Conservation (phyloP, 441 rosid species). For the Rhodomyrtus psidioides region DNA sequence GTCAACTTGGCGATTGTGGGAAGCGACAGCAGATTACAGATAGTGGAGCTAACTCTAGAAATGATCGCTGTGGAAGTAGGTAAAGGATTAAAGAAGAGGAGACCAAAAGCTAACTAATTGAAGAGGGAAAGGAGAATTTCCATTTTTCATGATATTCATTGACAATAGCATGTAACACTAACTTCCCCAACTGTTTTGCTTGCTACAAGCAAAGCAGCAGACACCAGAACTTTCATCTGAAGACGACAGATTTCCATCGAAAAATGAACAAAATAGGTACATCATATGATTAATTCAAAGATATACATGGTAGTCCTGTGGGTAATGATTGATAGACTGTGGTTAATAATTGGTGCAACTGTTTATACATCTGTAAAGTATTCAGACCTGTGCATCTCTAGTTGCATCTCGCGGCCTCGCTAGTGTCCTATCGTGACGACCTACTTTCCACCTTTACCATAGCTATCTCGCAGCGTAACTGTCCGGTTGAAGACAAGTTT, state of each 20-base stretch:
- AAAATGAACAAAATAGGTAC: not conserved
- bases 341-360: not conserved
- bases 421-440: not conserved
- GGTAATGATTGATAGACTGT: not conserved
- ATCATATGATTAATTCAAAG: not conserved
- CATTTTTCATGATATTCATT: not conserved
- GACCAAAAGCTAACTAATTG: not conserved
- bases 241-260: not conserved
- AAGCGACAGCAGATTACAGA: not conserved
- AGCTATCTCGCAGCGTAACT: conserved; percentile 73
- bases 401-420: not conserved
- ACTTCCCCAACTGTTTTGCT: not conserved
- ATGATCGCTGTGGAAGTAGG: not conserved
- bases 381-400: conserved; percentile 1
- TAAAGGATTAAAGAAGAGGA: not conserved
- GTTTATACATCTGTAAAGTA: not conserved
- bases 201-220: not conserved
- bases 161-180: not conserved
- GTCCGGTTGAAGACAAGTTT: conserved; percentile 82
- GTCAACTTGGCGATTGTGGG: not conserved
- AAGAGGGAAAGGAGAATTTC: not conserved
- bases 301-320: not conserved
- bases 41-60: not conserved
- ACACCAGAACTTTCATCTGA: not conserved
- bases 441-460: conserved; percentile 58